Percentiles rank a stretch among this genome's conserved stretches.
These are phyloP conservation scores for Suaeda aralocaspica DNA, from an alignment of 148 eudicot genomes.

Conservation along the genomic window DNA sequence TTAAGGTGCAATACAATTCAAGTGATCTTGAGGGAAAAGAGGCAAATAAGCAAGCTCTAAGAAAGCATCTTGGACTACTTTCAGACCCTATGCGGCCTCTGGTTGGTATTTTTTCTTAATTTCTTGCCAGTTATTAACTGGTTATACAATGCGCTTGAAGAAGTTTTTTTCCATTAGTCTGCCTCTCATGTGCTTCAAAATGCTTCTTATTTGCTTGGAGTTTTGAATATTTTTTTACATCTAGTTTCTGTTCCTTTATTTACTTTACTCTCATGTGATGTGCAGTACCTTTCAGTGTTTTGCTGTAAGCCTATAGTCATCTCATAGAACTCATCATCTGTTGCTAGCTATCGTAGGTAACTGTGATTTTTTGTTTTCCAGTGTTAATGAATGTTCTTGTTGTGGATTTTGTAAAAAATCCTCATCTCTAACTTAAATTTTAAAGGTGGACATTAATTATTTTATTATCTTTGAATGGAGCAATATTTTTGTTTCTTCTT, in stretches of 20 bases:
- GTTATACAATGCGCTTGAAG: not conserved
- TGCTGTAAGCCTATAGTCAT: not conserved
- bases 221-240: not conserved
- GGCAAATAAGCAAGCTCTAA: constrained; percentile 72
- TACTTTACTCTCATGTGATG: not conserved
- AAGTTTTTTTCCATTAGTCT: not conserved
- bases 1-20: constrained; percentile 70
- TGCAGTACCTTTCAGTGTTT: not conserved
- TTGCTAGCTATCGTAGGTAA: not conserved
- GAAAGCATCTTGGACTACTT: constrained; percentile 65
- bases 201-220: not conserved
- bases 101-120: constrained; percentile 34
- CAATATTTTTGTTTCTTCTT: not conserved
- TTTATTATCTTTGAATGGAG: not conserved
- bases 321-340: not conserved
- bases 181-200: not conserved
- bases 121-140: not conserved
- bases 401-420: not conserved
- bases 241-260: not conserved
- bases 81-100: constrained; percentile 54
- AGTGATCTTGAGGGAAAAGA: constrained; percentile 72
- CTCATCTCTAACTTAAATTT: not conserved
- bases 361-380: not conserved
- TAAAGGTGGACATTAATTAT: no score
- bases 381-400: not conserved